Evolutionary conservation across 441 rosid genomes (phyloP).

Genomic region (Eutrema salsugineum): DNA sequence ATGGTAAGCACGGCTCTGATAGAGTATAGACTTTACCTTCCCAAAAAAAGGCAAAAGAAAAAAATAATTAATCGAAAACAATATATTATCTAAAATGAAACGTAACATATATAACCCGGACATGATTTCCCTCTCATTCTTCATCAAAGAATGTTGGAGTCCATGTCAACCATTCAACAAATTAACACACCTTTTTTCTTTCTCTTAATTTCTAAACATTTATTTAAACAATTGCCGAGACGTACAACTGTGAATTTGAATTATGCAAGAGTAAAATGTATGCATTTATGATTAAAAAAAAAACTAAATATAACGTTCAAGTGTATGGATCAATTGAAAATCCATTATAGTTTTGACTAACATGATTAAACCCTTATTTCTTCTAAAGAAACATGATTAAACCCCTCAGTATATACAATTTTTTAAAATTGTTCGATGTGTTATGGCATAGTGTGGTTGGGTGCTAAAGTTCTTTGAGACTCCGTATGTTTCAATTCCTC

Average conservation of each 20-base stretch:
- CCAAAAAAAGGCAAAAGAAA: slow-evolving; percentile 5
- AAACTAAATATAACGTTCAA: not conserved
- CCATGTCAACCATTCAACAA: slow-evolving; percentile 53
- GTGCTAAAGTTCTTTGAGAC: not conserved
- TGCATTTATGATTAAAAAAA: not conserved
- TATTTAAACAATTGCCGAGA: not conserved
- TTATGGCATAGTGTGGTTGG: slow-evolving; percentile 7
- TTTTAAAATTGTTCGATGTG: not conserved
- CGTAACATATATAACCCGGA: slow-evolving; percentile 17
- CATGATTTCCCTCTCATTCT: slow-evolving; percentile 50
- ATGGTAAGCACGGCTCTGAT: too few species aligned
- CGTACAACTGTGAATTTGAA: not conserved
- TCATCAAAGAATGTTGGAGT: slow-evolving; percentile 54
- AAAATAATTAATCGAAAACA: not conserved
- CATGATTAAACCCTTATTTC: too few species aligned
- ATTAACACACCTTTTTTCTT: slow-evolving; percentile 15
- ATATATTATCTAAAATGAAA: slow-evolving; percentile 7
- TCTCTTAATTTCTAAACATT: not conserved
- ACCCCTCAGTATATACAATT: not conserved
- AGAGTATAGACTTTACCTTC: not conserved
- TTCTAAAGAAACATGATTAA: too few species aligned
- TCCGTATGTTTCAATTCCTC: not conserved
- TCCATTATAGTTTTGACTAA: not conserved
- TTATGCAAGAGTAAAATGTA: not conserved
- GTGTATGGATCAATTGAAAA: not conserved